Evolutionary conservation across 2,329 filamentous ascomycete genomes (phyloP).

Genomic region (Aureobasidium sp.): DNA sequence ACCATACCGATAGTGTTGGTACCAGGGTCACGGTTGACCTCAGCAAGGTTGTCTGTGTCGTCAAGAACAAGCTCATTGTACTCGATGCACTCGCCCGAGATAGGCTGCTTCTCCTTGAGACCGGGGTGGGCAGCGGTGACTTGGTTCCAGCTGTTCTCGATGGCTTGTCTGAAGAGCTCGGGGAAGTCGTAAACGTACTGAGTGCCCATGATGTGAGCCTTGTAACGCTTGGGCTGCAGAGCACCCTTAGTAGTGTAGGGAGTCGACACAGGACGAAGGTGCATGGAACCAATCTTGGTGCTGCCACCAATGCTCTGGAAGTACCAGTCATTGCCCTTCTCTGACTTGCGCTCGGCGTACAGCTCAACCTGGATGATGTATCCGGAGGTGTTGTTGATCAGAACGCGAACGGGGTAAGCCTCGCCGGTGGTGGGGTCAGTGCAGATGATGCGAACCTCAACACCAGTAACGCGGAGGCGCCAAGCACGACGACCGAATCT

Average conservation of each 20-base stretch:
- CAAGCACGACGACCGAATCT: constrained; percentile 92
- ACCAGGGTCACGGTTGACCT: constrained; percentile 90
- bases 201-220: constrained; percentile 97
- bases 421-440: constrained; percentile 78
- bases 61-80: constrained; percentile 93
- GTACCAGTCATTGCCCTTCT: constrained; percentile 89
- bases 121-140: constrained; percentile 65
- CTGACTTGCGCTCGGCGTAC: constrained; percentile 95
- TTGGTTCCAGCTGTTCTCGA: constrained; percentile 88
- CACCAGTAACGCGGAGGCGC: constrained; percentile 92
- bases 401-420: constrained; percentile 86
- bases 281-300: constrained; percentile 91
- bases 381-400: constrained; percentile 96
- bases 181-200: constrained; percentile 99
- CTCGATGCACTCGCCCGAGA: constrained; percentile 83
- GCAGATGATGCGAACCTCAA: constrained; percentile 97
- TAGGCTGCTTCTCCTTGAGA: constrained; percentile 73
- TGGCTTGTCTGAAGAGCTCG: constrained; percentile 95
- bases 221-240: constrained; percentile 97
- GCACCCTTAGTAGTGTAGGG: constrained; percentile 98
- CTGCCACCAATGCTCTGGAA: constrained; percentile 97
- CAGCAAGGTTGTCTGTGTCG: constrained; percentile 82
- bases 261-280: constrained; percentile 81
- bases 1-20: constrained; percentile 98
- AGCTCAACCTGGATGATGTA: constrained; percentile 97